Conservation (phyloP, 2,329 filamentous ascomycete species). For the Pseudogymnoascus sp. region DNA sequence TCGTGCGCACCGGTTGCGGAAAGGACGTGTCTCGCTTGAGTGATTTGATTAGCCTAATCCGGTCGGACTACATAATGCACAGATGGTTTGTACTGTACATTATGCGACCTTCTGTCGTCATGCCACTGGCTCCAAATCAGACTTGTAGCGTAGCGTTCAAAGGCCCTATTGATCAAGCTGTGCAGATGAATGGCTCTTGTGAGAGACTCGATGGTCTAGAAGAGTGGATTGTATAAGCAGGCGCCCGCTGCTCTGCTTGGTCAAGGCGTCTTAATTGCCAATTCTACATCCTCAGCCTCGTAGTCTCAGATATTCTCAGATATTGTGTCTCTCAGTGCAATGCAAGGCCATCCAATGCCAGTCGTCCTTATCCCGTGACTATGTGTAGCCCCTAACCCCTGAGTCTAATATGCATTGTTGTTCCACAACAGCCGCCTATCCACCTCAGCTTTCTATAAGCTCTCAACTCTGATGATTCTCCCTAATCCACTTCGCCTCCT, state of each 20-base stretch:
- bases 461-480: not conserved
- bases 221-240: not conserved
- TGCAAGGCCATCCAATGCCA: not conserved
- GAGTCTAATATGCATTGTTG: not conserved
- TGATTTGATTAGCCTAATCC: not conserved
- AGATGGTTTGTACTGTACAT: not conserved
- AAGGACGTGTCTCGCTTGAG: not conserved
- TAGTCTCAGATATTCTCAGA: not conserved
- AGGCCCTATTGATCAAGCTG: not conserved
- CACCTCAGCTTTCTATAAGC: not conserved
- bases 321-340: not conserved
- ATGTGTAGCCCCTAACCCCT: not conserved
- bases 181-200: not conserved
- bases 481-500: not conserved
- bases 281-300: not conserved
- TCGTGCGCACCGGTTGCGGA: not conserved
- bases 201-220: not conserved
- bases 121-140: conserved; percentile 1
- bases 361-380: not conserved
- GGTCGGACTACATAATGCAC: not conserved
- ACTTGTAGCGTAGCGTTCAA: conserved; percentile 1
- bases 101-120: not conserved
- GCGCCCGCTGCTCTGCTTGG: not conserved
- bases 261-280: not conserved
- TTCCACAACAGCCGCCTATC: not conserved